Evolutionary conservation across 164 flowering plant species (phyloP).

Genomic region (Umbellularia californica): DNA sequence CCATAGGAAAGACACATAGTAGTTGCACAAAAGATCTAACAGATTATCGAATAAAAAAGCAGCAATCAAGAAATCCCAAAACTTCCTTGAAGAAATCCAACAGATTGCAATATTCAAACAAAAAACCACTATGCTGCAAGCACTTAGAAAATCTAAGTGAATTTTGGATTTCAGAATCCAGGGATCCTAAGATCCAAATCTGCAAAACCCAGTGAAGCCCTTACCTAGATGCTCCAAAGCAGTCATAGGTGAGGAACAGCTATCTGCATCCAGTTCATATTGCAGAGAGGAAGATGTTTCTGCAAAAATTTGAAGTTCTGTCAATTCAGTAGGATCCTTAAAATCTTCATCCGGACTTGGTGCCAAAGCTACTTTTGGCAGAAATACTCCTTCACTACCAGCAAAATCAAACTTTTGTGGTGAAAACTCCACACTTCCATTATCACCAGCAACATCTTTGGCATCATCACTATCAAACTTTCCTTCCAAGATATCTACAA

Average conservation of each 20-base stretch:
- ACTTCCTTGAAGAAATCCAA: too few relatives aligned
- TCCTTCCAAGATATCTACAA: background rate
- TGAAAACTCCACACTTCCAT: background rate
- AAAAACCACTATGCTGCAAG: too few relatives aligned
- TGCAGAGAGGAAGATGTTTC: background rate
- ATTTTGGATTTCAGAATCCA: too few relatives aligned
- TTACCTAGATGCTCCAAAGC: background rate
- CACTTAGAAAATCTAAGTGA: too few relatives aligned
- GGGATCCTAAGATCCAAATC: too few relatives aligned
- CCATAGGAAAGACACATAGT: too few relatives aligned
- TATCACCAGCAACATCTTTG: background rate
- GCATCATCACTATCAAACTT: background rate
- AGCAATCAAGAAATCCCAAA: too few relatives aligned
- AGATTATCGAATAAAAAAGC: too few relatives aligned
- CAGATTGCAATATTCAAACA: too few relatives aligned
- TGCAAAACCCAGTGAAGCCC: background rate
- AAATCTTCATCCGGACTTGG: background rate
- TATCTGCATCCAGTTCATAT: background rate
- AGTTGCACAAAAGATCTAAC: too few relatives aligned
- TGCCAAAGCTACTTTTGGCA: background rate
- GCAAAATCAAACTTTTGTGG: background rate
- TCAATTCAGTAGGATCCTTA: background rate
- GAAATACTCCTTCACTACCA: background rate
- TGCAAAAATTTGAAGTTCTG: background rate
- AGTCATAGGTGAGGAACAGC: background rate